These are phyloP conservation scores for Talaromyces sp. DNA, from an alignment of 2,329 filamentous ascomycete species.

Conservation along the genomic window DNA sequence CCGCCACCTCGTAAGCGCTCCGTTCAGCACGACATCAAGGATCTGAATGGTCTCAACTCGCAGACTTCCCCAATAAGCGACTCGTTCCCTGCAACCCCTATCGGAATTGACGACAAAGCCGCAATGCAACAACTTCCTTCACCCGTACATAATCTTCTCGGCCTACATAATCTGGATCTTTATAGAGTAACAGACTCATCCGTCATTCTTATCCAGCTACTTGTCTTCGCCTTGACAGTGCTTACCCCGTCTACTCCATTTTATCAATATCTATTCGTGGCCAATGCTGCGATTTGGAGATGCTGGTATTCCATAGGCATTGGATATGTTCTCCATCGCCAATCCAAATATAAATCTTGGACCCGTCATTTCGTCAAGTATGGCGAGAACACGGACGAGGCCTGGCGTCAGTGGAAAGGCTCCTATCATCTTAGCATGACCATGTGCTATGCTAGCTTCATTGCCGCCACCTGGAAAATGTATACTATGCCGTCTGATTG, in stretches of 20 bases:
- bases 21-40: constrained; percentile 21
- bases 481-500: constrained; percentile 83
- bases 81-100: constrained; percentile 7
- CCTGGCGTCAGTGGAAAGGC: constrained; percentile 97
- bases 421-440: constrained; percentile 89
- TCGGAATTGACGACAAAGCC: constrained; percentile 27
- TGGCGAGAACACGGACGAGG: constrained; percentile 82
- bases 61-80: constrained; percentile 12
- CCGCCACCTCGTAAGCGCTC: constrained; percentile 63
- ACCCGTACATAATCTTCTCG: constrained; percentile 76
- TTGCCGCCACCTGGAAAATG: constrained; percentile 93
- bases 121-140: constrained; percentile 54
- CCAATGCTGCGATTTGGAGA: constrained; percentile 76
- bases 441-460: constrained; percentile 82
- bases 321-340: constrained; percentile 74
- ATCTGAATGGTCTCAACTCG: background rate
- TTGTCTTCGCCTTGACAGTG: constrained; percentile 67
- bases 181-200: constrained; percentile 82
- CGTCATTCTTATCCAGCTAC: constrained; percentile 68
- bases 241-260: constrained; percentile 70
- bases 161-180: constrained; percentile 76
- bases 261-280: constrained; percentile 73
- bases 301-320: constrained; percentile 89
- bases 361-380: constrained; percentile 97
- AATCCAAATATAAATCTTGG: constrained; percentile 90